phyloP scores from a whole-genome alignment of 106 monocot species.

The Triglochin maritima region DNA sequence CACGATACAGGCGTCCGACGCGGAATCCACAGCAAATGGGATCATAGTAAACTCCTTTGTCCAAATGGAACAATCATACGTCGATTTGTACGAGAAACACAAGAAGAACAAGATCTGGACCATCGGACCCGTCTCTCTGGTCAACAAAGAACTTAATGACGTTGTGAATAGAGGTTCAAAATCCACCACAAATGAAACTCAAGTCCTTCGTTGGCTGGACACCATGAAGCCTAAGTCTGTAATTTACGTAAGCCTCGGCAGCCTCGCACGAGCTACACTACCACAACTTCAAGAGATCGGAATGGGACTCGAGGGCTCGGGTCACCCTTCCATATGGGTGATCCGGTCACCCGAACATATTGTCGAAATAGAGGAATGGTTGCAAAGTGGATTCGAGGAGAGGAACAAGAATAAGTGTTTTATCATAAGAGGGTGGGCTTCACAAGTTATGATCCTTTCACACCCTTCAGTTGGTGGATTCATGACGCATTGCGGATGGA shows the following conservation, averaged over 20 bases:
- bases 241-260: conserved; percentile 16
- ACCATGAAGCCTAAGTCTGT: conserved; percentile 2
- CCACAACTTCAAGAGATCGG: conserved; percentile 8
- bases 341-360: neutral
- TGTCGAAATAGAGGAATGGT: conserved; percentile 9
- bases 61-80: conserved; percentile 1
- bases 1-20: too few relatives aligned
- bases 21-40: neutral
- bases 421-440: conserved; percentile 17
- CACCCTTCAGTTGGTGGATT: conserved; percentile 18
- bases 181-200: neutral
- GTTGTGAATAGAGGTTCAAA: neutral
- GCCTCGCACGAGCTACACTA: neutral
- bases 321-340: conserved; percentile 16
- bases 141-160: neutral
- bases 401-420: neutral
- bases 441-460: conserved; percentile 14
- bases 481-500: conserved; percentile 35
- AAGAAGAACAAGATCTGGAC: conserved; percentile 16
- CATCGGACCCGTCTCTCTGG: conserved; percentile 14
- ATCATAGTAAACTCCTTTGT: conserved; percentile 12
- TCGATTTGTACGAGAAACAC: neutral
- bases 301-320: neutral
- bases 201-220: conserved; percentile 13
- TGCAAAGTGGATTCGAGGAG: neutral